A percentile compares a stretch with the other conserved stretches of the same genome.
phyloP scores from a whole-genome alignment of 495 filamentous ascomycete species.

The Aspergillus affinis region DNA sequence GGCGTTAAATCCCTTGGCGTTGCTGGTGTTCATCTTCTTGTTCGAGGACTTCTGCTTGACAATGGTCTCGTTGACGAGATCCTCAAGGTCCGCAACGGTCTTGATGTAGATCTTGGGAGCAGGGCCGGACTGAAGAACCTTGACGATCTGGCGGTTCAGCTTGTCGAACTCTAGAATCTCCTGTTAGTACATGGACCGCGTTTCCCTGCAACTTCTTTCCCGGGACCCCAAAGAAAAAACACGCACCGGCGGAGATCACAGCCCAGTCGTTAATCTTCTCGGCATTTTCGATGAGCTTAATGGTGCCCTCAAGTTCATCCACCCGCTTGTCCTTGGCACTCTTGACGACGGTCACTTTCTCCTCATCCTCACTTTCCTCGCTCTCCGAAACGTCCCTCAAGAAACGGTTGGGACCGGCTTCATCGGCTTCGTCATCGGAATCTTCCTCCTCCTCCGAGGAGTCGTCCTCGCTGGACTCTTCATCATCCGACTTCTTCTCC shows the following conservation, averaged over 20 bases:
- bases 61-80: conserved; percentile 89
- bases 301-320: conserved; percentile 87
- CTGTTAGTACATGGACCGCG: conserved; percentile 22
- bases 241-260: conserved; percentile 81
- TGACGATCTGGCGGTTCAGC: conserved; percentile 85
- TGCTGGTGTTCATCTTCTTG: conserved; percentile 98
- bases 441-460: conserved; percentile 51
- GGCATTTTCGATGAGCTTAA: conserved; percentile 90
- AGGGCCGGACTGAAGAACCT: conserved; percentile 71
- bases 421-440: conserved; percentile 60
- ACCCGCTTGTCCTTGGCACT: conserved; percentile 96
- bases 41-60: conserved; percentile 92
- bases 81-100: conserved; percentile 89
- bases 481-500: conserved; percentile 66
- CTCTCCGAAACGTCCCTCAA: conserved; percentile 73
- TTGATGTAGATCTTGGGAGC: conserved; percentile 90
- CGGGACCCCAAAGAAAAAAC: conserved; percentile 3
- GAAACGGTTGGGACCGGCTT: conserved; percentile 76
- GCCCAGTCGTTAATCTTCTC: conserved; percentile 97
- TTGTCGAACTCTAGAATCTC: conserved; percentile 82
- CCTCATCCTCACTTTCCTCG: conserved; percentile 82
- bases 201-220: conserved; percentile 9
- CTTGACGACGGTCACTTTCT: conserved; percentile 79
- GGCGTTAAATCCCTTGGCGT: conserved; percentile 88
- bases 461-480: conserved; percentile 72